Percentiles rank a stretch among this genome's conserved stretches.
Conservation (phyloP, 306 rosid species). For the Mucuna pruriens region DNA sequence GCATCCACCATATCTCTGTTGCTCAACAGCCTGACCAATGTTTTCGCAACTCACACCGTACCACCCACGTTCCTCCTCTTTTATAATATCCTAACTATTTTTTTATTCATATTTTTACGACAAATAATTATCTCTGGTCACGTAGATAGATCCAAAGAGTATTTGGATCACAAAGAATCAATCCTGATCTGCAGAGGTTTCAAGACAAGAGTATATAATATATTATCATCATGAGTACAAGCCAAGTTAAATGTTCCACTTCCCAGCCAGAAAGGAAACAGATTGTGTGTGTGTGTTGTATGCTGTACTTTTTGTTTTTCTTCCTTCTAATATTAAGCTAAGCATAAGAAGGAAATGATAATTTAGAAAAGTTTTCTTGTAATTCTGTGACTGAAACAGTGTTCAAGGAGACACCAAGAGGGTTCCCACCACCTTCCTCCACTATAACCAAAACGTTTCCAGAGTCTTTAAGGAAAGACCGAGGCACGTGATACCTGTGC, state of each 20-base stretch:
- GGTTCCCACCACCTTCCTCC: constrained; percentile 82
- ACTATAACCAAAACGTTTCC: constrained; percentile 57
- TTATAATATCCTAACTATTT: background rate
- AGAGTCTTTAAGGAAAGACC: constrained; percentile 50
- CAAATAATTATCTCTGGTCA: constrained; percentile 1
- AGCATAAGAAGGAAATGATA: constrained; percentile 38
- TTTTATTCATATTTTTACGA: background rate
- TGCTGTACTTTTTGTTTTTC: background rate
- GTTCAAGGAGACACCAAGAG: constrained; percentile 55
- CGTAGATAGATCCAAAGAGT: constrained; percentile 8
- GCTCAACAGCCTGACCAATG: constrained; percentile 46
- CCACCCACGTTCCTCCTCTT: constrained; percentile 39
- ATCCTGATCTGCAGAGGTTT: constrained; percentile 24
- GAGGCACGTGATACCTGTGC: constrained; percentile 72
- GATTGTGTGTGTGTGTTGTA: background rate
- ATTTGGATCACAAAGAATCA: constrained; percentile 27
- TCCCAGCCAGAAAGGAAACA: constrained; percentile 9
- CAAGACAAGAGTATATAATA: constrained; percentile 14
- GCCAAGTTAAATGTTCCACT: constrained; percentile 31
- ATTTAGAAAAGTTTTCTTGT: constrained; percentile 16
- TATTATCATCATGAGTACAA: background rate
- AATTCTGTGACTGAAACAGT: constrained; percentile 45
- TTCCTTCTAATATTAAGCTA: background rate
- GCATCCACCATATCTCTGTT: constrained; percentile 35
- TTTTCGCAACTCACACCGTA: background rate